phyloP scores from a whole-genome alignment of 768 basidiomycete genomes.

The Pisolithus microcarpus region DNA sequence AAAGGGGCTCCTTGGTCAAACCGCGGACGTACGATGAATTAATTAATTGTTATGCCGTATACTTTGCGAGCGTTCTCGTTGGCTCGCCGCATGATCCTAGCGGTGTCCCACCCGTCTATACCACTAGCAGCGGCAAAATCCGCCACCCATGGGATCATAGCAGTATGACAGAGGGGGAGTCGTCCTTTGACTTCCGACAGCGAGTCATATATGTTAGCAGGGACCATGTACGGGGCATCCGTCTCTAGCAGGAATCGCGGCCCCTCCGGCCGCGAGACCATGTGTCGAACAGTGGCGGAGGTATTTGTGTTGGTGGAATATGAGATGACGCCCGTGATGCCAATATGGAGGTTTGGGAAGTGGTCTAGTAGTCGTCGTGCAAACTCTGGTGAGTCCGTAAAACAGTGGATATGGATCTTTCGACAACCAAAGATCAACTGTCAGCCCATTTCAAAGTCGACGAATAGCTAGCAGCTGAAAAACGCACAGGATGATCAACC shows the following conservation, averaged over 20 bases:
- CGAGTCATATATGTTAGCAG: conserved; percentile 59
- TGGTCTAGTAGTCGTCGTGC: conserved; percentile 63
- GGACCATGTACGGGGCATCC: conserved; percentile 85
- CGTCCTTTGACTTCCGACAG: conserved; percentile 47
- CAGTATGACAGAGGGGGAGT: conserved; percentile 67
- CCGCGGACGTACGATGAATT: background rate
- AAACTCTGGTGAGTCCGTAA: conserved; percentile 74
- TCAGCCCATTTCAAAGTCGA: background rate
- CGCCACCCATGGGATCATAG: conserved; percentile 84
- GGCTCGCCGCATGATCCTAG: conserved; percentile 51
- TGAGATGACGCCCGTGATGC: conserved; percentile 82
- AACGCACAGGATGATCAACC: conserved; percentile 52
- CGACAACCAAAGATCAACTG: background rate
- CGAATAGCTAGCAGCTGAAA: background rate
- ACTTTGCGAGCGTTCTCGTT: conserved; percentile 57
- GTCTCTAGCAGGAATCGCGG: conserved; percentile 68
- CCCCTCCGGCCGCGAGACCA: conserved; percentile 28
- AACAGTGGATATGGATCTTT: conserved; percentile 84
- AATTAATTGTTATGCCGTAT: conserved; percentile 39
- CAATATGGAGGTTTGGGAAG: conserved; percentile 79
- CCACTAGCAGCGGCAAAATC: conserved; percentile 53
- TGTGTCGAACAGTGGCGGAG: conserved; percentile 51
- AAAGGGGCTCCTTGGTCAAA: background rate
- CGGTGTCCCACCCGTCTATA: conserved; percentile 43
- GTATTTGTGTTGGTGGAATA: conserved; percentile 73